Conservation (phyloP, 2,329 filamentous ascomycete genomes). For the Pyrenochaeta sp. region DNA sequence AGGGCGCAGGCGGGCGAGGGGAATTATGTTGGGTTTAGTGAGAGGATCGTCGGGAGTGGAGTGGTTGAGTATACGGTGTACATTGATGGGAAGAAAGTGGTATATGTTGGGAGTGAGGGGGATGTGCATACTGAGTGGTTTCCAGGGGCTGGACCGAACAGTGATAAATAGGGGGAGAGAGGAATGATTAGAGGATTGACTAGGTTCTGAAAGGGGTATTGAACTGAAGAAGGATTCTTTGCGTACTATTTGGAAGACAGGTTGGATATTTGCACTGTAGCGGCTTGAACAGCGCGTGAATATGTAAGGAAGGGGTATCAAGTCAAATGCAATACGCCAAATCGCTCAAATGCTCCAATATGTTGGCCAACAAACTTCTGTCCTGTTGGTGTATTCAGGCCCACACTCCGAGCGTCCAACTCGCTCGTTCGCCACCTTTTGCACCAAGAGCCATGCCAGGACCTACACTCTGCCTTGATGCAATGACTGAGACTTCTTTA, state of each 20-base stretch:
- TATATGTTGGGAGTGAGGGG: background rate
- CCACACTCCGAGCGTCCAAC: conserved; percentile 51
- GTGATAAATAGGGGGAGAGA: background rate
- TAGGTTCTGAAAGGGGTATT: no score
- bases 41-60: background rate
- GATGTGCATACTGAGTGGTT: background rate
- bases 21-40: background rate
- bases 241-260: background rate
- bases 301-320: conserved; percentile 20
- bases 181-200: no score
- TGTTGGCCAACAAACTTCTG: background rate
- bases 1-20: background rate
- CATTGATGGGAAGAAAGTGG: background rate
- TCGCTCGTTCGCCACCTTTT: conserved; percentile 44
- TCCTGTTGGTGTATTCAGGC: conserved; percentile 23
- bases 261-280: background rate
- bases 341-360: conserved; percentile 1
- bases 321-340: conserved; percentile 3
- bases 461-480: conserved; percentile 70
- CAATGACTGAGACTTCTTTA: conserved; percentile 64
- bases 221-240: background rate
- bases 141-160: background rate
- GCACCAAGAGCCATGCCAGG: conserved; percentile 52
- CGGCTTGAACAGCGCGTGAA: background rate
- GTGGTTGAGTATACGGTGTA: conserved; percentile 1